These are phyloP conservation scores for Diplodia sapinea DNA, from an alignment of 2,329 filamentous ascomycete species.

Conservation along the genomic window DNA sequence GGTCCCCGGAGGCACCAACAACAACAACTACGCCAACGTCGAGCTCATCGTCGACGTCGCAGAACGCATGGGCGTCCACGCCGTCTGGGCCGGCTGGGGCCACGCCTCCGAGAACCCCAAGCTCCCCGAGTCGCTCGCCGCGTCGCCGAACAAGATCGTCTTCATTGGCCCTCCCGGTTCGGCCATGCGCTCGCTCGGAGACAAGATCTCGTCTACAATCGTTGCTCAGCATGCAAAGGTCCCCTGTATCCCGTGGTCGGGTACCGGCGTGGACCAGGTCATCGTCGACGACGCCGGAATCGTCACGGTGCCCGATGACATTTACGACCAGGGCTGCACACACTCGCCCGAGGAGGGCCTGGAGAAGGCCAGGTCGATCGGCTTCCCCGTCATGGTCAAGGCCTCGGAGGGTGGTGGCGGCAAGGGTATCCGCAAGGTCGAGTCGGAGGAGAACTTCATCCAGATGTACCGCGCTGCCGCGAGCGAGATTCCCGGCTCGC, in stretches of 20 bases:
- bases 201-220: constrained; percentile 99
- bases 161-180: constrained; percentile 98
- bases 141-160: constrained; percentile 97
- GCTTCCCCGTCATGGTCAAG: constrained; percentile 99
- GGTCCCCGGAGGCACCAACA: constrained; percentile 97
- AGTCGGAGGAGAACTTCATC: constrained; percentile 82
- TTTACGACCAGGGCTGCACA: constrained; percentile 92
- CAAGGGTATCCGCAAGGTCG: constrained; percentile 97
- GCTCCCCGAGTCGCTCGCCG: constrained; percentile 91
- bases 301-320: constrained; percentile 84
- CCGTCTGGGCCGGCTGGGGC: constrained; percentile 99
- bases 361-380: constrained; percentile 83
- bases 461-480: constrained; percentile 92
- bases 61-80: constrained; percentile 97
- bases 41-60: constrained; percentile 98
- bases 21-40: constrained; percentile 99
- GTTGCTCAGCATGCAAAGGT: constrained; percentile 96
- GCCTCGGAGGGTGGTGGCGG: constrained; percentile 99
- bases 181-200: constrained; percentile 97
- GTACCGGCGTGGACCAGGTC: constrained; percentile 85
- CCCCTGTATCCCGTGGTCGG: constrained; percentile 99
- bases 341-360: constrained; percentile 89
- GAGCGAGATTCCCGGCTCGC: constrained; percentile 96
- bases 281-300: constrained; percentile 80
- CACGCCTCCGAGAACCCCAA: constrained; percentile 99